Conservation (phyloP, 2,329 filamentous ascomycete species). For the Blumeria graminis region DNA sequence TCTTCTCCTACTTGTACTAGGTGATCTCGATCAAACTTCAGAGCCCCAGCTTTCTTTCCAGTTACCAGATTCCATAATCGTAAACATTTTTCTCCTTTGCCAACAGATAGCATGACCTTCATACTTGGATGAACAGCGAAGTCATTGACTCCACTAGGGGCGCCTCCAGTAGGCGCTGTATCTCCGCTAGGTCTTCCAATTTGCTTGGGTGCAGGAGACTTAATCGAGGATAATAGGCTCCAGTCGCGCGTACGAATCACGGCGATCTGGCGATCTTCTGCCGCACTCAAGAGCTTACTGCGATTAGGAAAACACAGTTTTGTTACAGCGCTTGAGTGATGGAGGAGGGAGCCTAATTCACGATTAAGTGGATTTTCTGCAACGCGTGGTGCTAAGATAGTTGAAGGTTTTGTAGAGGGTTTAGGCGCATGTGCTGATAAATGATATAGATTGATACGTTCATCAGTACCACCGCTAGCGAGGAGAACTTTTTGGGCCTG, state of each 20-base stretch:
- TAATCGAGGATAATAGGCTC: slow-evolving; percentile 68
- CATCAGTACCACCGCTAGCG: slow-evolving; percentile 78
- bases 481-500: slow-evolving; percentile 66
- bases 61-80: slow-evolving; percentile 91
- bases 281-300: slow-evolving; percentile 65
- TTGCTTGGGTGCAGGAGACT: slow-evolving; percentile 63
- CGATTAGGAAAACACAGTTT: slow-evolving; percentile 60
- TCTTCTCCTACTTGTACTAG: slow-evolving; percentile 55
- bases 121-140: slow-evolving; percentile 90
- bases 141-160: slow-evolving; percentile 75
- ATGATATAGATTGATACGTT: slow-evolving; percentile 84
- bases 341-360: slow-evolving; percentile 64
- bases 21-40: slow-evolving; percentile 58
- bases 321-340: slow-evolving; percentile 68
- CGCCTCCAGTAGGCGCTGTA: slow-evolving; percentile 58
- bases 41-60: slow-evolving; percentile 78
- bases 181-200: slow-evolving; percentile 68
- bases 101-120: slow-evolving; percentile 88
- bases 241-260: slow-evolving; percentile 76
- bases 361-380: slow-evolving; percentile 70
- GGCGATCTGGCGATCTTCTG: slow-evolving; percentile 78
- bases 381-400: slow-evolving; percentile 43
- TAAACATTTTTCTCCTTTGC: slow-evolving; percentile 76
- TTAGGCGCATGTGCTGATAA: slow-evolving; percentile 47
- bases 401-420: slow-evolving; percentile 35